Percentiles rank a stretch among this genome's conserved stretches.
Conservation (phyloP, 2,329 filamentous ascomycete species). For the Phaeosphaeria sp. region DNA sequence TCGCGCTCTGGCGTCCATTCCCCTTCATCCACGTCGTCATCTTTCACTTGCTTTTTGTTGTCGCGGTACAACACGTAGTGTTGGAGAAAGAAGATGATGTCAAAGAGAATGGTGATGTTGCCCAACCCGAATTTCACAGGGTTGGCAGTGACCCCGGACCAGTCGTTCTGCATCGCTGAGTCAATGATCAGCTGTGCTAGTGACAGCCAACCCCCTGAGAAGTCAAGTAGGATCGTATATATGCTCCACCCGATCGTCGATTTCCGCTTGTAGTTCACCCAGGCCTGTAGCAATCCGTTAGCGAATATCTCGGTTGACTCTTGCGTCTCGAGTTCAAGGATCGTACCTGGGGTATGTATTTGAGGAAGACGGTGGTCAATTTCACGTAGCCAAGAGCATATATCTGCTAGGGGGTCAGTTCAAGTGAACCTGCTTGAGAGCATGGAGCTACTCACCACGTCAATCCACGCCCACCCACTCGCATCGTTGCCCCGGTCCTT, state of each 20-base stretch:
- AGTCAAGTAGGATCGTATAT: conserved; percentile 80
- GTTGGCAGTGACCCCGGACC: conserved; percentile 90
- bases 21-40: conserved; percentile 38
- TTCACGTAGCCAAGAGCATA: conserved; percentile 86
- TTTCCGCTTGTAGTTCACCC: conserved; percentile 81
- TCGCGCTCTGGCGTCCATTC: conserved; percentile 29
- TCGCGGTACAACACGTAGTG: conserved; percentile 80
- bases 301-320: background rate
- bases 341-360: conserved; percentile 67
- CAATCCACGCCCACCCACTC: conserved; percentile 67
- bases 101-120: conserved; percentile 86
- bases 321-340: background rate
- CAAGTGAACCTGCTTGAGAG: background rate
- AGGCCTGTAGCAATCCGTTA: conserved; percentile 57
- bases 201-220: conserved; percentile 81
- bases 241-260: conserved; percentile 92
- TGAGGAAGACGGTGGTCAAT: conserved; percentile 84
- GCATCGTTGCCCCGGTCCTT: conserved; percentile 55
- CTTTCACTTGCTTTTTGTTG: conserved; percentile 30
- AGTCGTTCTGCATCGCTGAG: conserved; percentile 82
- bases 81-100: conserved; percentile 84
- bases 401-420: conserved; percentile 47
- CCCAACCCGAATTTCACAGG: conserved; percentile 88
- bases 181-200: conserved; percentile 84
- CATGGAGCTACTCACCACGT: conserved; percentile 58